These are phyloP conservation scores for Ampelocalamus luodianensis DNA, from an alignment of 176 grass and related monocot genomes.

Conservation along the genomic window DNA sequence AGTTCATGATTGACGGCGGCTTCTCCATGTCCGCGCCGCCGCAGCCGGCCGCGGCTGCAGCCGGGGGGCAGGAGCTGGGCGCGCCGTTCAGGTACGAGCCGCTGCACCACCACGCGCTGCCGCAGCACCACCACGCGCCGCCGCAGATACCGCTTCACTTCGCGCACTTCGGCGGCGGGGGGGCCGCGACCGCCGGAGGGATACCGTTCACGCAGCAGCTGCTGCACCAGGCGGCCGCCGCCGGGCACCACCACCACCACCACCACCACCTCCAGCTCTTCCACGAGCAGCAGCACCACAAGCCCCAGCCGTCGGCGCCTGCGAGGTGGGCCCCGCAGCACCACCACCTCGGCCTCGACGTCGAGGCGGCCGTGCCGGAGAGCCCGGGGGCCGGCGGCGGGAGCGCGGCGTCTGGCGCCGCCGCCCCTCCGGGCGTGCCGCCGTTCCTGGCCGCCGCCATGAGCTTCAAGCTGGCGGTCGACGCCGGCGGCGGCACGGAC, in stretches of 20 bases:
- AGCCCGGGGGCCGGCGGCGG: slow-evolving; percentile 36
- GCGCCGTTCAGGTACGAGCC: slow-evolving; percentile 52
- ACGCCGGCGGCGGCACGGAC: slow-evolving; percentile 64
- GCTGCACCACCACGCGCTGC: slow-evolving; percentile 61
- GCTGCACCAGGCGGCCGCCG: slow-evolving; percentile 60
- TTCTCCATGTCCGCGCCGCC: slow-evolving; percentile 57
- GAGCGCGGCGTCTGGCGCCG: slow-evolving; percentile 30
- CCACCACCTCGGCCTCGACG: slow-evolving; percentile 78
- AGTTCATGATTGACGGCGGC: slow-evolving; percentile 78
- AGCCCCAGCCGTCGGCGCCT: slow-evolving; percentile 17
- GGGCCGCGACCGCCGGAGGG: background rate
- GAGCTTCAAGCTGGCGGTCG: slow-evolving; percentile 81
- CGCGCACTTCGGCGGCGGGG: slow-evolving; percentile 50
- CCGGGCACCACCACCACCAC: slow-evolving; percentile 52
- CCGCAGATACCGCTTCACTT: slow-evolving; percentile 55
- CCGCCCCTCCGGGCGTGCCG: slow-evolving; percentile 35
- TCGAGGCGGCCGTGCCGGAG: slow-evolving; percentile 64
- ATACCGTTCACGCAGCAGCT: slow-evolving; percentile 87
- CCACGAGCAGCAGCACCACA: slow-evolving; percentile 61
- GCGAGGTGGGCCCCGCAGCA: slow-evolving; percentile 39
- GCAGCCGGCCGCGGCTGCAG: slow-evolving; percentile 28
- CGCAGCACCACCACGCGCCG: slow-evolving; percentile 46
- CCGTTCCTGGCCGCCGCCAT: slow-evolving; percentile 75
- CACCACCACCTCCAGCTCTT: slow-evolving; percentile 62
- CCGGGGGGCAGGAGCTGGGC: slow-evolving; percentile 39